Conservation (phyloP, 169 alveolate species). For the Blepharisma undulans region DNA sequence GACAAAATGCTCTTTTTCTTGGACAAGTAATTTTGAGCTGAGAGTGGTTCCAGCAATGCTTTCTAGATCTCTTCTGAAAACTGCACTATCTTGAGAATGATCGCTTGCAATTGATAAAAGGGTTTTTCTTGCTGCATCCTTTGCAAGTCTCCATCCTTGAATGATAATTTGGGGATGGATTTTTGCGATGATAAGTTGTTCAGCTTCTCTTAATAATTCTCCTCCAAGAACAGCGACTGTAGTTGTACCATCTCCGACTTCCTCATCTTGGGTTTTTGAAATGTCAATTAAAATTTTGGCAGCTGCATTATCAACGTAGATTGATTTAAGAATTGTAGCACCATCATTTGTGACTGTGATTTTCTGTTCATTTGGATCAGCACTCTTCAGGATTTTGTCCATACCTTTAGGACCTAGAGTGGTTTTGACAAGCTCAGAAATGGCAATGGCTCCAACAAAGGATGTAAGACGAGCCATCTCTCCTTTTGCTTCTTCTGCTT, state of each 20-base stretch:
- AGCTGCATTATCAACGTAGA: conserved; percentile 99
- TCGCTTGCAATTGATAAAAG: conserved; percentile 85
- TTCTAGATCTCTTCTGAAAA: conserved; percentile 89
- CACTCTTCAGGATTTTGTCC: conserved; percentile 95
- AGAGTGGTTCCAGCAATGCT: conserved; percentile 97
- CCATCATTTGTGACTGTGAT: conserved; percentile 98
- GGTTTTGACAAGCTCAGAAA: conserved; percentile 98
- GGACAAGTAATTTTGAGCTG: conserved; percentile 94
- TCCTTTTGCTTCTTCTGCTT: conserved; percentile 95
- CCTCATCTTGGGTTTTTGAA: conserved; percentile 82
- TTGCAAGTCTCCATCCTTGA: conserved; percentile 91
- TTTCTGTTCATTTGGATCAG: conserved; percentile 84
- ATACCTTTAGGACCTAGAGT: conserved; percentile 99
- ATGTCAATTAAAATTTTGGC: conserved; percentile 96
- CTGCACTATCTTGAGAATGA: conserved; percentile 68
- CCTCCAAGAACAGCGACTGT: conserved; percentile 89
- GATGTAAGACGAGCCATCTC: conserved; percentile 95
- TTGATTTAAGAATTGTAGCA: conserved; percentile 97
- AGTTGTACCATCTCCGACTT: conserved; percentile 89
- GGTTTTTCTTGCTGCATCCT: conserved; percentile 89
- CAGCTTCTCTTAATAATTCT: conserved; percentile 86
- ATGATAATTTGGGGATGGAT: conserved; percentile 96
- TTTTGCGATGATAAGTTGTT: conserved; percentile 71
- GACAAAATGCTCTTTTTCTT: conserved; percentile 95
- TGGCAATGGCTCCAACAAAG: conserved; percentile 99